phyloP scores from a whole-genome alignment of 805 yeast genomes.

The Metschnikowia matae region DNA sequence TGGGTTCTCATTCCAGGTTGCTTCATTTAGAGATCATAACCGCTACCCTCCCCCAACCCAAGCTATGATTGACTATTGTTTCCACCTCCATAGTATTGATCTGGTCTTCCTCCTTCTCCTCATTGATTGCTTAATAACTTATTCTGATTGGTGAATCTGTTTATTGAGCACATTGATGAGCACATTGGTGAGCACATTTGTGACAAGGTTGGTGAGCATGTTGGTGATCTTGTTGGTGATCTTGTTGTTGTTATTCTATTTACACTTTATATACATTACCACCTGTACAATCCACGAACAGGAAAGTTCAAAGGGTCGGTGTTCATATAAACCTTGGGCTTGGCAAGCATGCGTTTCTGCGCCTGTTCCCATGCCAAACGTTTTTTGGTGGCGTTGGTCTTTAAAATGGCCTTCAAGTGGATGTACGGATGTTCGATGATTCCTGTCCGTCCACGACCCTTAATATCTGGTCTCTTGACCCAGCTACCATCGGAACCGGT shows the following conservation, averaged over 20 bases:
- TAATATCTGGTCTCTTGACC: conserved; percentile 67
- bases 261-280: conserved; percentile 23
- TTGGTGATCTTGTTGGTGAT: neutral
- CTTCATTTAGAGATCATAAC: too few species aligned
- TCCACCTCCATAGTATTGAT: too few species aligned
- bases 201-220: too few species aligned
- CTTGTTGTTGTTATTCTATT: neutral
- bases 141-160: too few species aligned
- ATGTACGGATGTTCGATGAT: conserved; percentile 69
- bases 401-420: conserved; percentile 75
- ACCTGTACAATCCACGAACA: conserved; percentile 39
- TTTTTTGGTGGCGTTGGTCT: conserved; percentile 57
- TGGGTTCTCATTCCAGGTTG: too few species aligned
- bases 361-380: conserved; percentile 59
- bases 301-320: conserved; percentile 42
- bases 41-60: too few species aligned
- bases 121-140: too few species aligned
- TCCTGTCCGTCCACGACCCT: conserved; percentile 91
- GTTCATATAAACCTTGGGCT: conserved; percentile 50
- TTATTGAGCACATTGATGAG: too few species aligned
- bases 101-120: too few species aligned
- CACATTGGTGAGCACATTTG: too few species aligned
- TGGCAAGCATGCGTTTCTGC: conserved; percentile 43
- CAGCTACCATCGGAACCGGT: conserved; percentile 83
- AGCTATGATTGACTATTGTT: too few species aligned